phyloP scores from a whole-genome alignment of 2,329 filamentous ascomycete species.

The Chaetomiaceae sp. region DNA sequence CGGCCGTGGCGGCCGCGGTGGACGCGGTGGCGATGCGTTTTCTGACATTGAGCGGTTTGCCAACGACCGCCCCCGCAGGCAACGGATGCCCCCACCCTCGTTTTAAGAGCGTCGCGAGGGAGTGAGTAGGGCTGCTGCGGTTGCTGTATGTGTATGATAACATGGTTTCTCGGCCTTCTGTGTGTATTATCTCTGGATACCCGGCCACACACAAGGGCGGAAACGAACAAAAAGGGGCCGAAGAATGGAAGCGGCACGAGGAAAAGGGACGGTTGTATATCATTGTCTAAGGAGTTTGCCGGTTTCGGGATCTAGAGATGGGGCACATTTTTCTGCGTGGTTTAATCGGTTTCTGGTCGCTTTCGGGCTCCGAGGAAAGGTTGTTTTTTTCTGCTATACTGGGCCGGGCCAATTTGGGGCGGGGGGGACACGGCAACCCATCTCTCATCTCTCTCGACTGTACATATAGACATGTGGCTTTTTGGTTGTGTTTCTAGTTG shows the following conservation, averaged over 20 bases:
- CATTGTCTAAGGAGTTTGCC: conserved; percentile 13
- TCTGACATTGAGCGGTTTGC: conserved; percentile 10
- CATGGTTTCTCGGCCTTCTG: neutral
- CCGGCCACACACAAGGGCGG: neutral
- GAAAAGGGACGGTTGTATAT: conserved; percentile 6
- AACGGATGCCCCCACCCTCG: neutral
- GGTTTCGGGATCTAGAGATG: conserved; percentile 6
- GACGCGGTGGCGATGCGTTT: conserved; percentile 21
- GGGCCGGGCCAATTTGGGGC: neutral
- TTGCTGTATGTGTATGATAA: conserved; percentile 10
- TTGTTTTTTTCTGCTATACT: neutral
- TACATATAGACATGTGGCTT: conserved; percentile 11
- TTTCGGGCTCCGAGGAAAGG: neutral
- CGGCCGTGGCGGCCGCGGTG: conserved; percentile 10
- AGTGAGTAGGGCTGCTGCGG: neutral
- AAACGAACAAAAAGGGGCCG: neutral
- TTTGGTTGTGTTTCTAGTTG: neutral
- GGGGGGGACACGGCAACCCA: conserved; percentile 3
- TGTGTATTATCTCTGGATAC: neutral
- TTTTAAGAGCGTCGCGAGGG: conserved; percentile 1
- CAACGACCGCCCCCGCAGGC: neutral
- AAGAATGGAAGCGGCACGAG: neutral
- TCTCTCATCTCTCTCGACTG: conserved; percentile 14
- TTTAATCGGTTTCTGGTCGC: conserved; percentile 4
- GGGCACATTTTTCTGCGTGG: conserved; percentile 1